Evolutionary conservation across 768 basidiomycete species (phyloP).

Genomic region (Leucosporidium yakuticum): DNA sequence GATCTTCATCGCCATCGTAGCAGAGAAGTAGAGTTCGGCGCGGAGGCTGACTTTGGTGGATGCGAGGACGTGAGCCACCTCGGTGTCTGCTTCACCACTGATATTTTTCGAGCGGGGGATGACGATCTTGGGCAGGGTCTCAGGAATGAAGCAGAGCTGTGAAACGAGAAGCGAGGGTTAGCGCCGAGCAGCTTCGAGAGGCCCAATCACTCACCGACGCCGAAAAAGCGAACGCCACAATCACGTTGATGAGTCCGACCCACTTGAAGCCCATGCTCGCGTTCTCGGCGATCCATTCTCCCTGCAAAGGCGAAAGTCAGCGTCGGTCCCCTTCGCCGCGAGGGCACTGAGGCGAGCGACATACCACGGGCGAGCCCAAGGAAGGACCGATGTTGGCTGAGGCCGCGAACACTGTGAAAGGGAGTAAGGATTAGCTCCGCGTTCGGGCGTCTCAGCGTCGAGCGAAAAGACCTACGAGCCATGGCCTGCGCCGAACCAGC

Average conservation of each 20-base stretch:
- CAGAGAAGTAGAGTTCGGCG: background rate
- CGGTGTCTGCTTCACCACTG: background rate
- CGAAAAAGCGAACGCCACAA: background rate
- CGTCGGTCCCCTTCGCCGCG: too few relatives aligned
- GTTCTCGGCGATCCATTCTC: conserved; percentile 2
- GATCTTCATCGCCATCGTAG: conserved; percentile 1
- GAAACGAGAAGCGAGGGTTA: too few relatives aligned
- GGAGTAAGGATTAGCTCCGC: too few relatives aligned
- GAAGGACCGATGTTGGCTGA: conserved; percentile 6
- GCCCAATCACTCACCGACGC: too few relatives aligned
- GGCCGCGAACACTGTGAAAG: background rate
- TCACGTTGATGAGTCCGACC: background rate
- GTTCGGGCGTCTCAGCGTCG: too few relatives aligned
- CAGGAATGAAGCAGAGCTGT: background rate
- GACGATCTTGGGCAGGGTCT: background rate
- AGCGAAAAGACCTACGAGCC: background rate
- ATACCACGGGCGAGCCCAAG: background rate
- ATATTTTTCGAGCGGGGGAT: background rate
- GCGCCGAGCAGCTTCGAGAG: too few relatives aligned
- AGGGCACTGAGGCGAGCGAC: too few relatives aligned
- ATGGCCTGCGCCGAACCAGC: background rate
- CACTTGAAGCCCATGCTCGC: background rate
- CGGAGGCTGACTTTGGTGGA: background rate
- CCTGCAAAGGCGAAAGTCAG: background rate
- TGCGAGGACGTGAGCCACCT: background rate